Evolutionary conservation across 2,329 filamentous ascomycete genomes (phyloP), one percentile per base, ranked within the genome.

Genomic region (Monosporascus sp.): DNA sequence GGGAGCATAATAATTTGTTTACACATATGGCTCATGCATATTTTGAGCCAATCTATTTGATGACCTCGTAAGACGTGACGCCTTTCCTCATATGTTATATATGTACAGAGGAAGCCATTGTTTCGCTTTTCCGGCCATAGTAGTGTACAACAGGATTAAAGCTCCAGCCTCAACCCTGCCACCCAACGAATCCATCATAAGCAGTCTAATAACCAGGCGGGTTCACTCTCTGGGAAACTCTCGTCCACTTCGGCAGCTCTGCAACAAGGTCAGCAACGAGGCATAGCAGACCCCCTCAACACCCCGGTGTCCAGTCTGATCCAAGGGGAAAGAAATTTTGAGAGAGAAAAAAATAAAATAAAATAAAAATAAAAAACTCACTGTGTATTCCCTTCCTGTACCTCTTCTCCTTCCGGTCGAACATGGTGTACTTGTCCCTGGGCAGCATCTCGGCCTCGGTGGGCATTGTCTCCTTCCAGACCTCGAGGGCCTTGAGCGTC

Each of bases 371-470:
- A 20, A 43, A 11, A n/a, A 53, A 84, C 91, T 65, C 81, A 96
- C 92, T 97, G 76, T 97, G 93, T 71, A 99, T 92, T 52, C 91
- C 90, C 84, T 99, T 99, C 70, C 94, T 82, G 73, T 97, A 99
- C 65, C 84, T 86, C 84, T 92, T 96, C 71, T 89, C 91, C 74
- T 97, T 97, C 64, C 92, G 86, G 73, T 96, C 93, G 73, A 97
- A 99, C 66, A 99, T 88, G 27, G 91, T 96, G 76, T 99, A 99
- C 76, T 99, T 99, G 76, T 99, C 94, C 73, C 84, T 88, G 47
- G 94, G 88, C 71, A 96, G 71, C 94, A 99, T 99, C 79, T 97
- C 91, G 66, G 85, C 82, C 80, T 99, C 94, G 26, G 85, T 88
- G 22, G 94, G 94, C 94, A 99, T 99, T 74, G 96, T 91, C 38